These are phyloP conservation scores for Geoglossum cookeanum DNA, from an alignment of 2,329 filamentous ascomycete genomes.

Conservation along the genomic window DNA sequence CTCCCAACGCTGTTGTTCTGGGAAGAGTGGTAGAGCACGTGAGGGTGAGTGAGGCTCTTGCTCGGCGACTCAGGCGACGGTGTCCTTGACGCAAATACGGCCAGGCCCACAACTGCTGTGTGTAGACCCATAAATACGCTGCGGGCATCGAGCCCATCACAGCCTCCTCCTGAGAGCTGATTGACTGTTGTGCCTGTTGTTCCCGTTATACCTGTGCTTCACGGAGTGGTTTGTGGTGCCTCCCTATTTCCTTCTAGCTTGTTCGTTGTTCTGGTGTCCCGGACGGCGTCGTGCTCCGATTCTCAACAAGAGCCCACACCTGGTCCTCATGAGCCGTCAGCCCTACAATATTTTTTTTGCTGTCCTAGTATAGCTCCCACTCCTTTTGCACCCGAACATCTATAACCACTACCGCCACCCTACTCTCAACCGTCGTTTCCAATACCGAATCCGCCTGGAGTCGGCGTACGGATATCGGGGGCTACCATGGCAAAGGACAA, in stretches of 20 bases:
- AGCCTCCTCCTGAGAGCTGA: background rate
- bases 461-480: background rate
- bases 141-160: background rate
- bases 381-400: background rate
- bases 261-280: background rate
- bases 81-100: background rate
- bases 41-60: background rate
- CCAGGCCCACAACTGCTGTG: background rate
- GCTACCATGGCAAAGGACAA: constrained; percentile 6
- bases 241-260: background rate
- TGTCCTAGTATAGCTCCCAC: background rate
- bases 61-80: background rate
- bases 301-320: background rate
- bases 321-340: background rate
- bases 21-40: background rate
- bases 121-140: background rate
- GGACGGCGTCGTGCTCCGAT: background rate
- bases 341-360: background rate
- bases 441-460: background rate
- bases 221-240: background rate
- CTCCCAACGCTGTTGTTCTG: background rate
- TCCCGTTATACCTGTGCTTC: background rate
- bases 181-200: background rate
- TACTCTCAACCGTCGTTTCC: background rate
- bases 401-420: background rate